phyloP scores from a whole-genome alignment of 129 eudicot species.

The Cynara cardunculus region DNA sequence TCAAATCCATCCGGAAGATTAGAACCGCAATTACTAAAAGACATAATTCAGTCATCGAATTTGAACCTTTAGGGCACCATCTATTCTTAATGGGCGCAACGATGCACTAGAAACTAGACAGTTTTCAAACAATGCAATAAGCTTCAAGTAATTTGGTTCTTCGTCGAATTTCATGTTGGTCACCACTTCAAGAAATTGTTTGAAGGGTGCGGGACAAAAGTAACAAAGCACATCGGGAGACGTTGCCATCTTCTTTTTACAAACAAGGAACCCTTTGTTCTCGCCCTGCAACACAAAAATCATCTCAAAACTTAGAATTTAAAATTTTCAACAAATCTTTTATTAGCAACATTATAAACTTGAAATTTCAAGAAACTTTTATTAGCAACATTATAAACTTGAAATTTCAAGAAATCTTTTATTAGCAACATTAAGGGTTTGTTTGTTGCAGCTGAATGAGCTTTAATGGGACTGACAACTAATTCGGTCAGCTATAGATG shows the following conservation, averaged over 20 bases:
- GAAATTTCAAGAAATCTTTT: neutral
- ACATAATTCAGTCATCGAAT: neutral
- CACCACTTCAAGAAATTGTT: slow-evolving; percentile 50
- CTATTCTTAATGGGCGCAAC: slow-evolving; percentile 54
- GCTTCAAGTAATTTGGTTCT: slow-evolving; percentile 62
- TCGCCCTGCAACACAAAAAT: slow-evolving; percentile 47
- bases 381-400: neutral
- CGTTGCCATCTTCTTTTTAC: slow-evolving; percentile 73
- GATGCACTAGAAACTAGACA: slow-evolving; percentile 32
- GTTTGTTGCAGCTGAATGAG: too few species aligned
- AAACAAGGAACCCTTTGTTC: slow-evolving; percentile 65
- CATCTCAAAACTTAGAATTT: neutral
- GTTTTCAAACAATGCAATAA: slow-evolving; percentile 49
- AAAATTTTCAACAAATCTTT: too few species aligned
- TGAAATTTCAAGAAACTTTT: too few species aligned
- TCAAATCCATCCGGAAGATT: neutral
- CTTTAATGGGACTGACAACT: too few species aligned
- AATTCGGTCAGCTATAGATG: too few species aligned
- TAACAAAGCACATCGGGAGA: slow-evolving; percentile 58
- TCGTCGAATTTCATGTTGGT: slow-evolving; percentile 63
- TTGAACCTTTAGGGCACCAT: slow-evolving; percentile 72
- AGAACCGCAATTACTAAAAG: neutral
- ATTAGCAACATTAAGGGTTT: neutral
- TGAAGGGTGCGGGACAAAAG: slow-evolving; percentile 57
- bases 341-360: too few species aligned